Percentiles rank a stretch among this genome's conserved stretches.
phyloP scores from a whole-genome alignment of 306 rosid genomes.

The Quercus bicolor region DNA sequence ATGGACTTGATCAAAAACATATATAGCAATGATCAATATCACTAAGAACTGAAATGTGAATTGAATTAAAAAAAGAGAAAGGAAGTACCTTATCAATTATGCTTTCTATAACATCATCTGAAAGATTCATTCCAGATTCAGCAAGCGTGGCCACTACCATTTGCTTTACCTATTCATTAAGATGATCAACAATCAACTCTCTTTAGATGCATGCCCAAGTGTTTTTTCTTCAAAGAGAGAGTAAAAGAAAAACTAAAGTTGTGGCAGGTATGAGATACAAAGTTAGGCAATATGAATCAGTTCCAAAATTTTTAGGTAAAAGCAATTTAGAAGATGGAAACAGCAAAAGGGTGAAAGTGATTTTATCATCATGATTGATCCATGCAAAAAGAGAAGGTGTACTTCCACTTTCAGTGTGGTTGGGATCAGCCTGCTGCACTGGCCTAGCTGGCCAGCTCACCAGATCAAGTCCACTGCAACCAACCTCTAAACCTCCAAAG shows the following conservation, averaged over 20 bases:
- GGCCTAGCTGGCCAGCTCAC: background rate
- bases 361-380: background rate
- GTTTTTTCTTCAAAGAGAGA: background rate
- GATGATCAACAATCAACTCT: background rate
- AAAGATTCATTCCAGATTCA: constrained; percentile 77
- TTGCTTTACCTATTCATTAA: constrained; percentile 59
- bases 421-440: background rate
- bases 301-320: background rate
- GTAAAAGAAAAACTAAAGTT: background rate
- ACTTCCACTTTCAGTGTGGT: background rate
- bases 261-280: background rate
- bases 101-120: constrained; percentile 62
- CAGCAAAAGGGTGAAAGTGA: background rate
- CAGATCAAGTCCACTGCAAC: background rate
- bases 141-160: constrained; percentile 88
- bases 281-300: background rate
- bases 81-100: constrained; percentile 71
- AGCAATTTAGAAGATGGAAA: background rate
- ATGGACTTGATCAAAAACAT: constrained; percentile 9
- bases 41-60: constrained; percentile 1
- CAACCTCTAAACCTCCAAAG: background rate
- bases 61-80: constrained; percentile 18
- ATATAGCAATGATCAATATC: background rate
- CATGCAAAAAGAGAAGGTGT: background rate
- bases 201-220: background rate